Conservation (phyloP, 2,329 filamentous ascomycete genomes). For the Colletotrichum limetticola region DNA sequence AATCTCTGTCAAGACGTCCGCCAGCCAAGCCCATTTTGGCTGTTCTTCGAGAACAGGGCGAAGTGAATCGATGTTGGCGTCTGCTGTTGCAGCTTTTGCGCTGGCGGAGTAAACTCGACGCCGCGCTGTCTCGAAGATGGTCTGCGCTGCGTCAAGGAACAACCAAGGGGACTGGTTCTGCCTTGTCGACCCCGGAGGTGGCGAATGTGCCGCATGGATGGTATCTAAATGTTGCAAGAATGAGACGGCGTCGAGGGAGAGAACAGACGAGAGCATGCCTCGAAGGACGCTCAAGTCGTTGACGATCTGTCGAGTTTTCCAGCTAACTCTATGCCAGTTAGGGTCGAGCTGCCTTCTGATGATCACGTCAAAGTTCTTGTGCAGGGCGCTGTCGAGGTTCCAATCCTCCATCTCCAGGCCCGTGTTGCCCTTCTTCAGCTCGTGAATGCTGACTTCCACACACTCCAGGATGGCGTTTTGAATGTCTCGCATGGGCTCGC, state of each 20-base stretch:
- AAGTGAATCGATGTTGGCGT: slow-evolving; percentile 68
- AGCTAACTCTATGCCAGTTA: slow-evolving; percentile 96
- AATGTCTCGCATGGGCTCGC: slow-evolving; percentile 90
- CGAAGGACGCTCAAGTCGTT: slow-evolving; percentile 87
- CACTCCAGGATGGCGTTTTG: slow-evolving; percentile 96
- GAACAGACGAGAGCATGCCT: slow-evolving; percentile 81
- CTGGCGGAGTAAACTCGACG: slow-evolving; percentile 84
- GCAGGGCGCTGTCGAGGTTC: slow-evolving; percentile 92
- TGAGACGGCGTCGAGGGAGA: slow-evolving; percentile 89
- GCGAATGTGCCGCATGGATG: slow-evolving; percentile 89
- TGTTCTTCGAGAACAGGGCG: slow-evolving; percentile 90
- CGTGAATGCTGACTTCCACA: slow-evolving; percentile 92
- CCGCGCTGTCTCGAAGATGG: slow-evolving; percentile 91
- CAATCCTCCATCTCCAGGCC: slow-evolving; percentile 96
- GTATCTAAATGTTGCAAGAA: slow-evolving; percentile 96
- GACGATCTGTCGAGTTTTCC: slow-evolving; percentile 94
- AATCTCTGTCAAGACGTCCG: slow-evolving; percentile 93
- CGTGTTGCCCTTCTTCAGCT: slow-evolving; percentile 90
- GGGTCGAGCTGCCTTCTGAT: slow-evolving; percentile 92
- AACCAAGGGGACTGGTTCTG: slow-evolving; percentile 96
- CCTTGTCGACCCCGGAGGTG: slow-evolving; percentile 85
- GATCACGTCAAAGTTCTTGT: slow-evolving; percentile 91
- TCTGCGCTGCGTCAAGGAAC: slow-evolving; percentile 93
- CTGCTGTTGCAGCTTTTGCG: slow-evolving; percentile 55
- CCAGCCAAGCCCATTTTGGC: slow-evolving; percentile 90